Evolutionary conservation across 2,329 filamentous ascomycete species (phyloP).

Genomic region (Penicillium sp.): DNA sequence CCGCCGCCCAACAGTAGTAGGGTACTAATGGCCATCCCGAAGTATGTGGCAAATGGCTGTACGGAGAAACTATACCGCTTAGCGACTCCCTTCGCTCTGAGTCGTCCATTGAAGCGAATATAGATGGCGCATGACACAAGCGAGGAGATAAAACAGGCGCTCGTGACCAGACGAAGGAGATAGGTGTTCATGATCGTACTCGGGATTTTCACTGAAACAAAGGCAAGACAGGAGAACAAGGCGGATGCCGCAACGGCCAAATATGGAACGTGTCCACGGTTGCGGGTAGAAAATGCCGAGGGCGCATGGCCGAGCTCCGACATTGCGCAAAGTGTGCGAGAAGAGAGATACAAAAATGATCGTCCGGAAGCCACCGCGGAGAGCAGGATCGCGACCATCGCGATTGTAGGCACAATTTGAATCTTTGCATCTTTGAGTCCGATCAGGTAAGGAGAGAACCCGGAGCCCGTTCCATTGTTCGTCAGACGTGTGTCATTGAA

Average conservation of each 20-base stretch:
- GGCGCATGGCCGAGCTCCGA: conserved; percentile 63
- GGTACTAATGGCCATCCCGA: conserved; percentile 51
- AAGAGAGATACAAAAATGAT: conserved; percentile 71
- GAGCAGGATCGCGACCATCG: conserved; percentile 72
- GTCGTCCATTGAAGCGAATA: conserved; percentile 53
- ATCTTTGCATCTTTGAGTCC: conserved; percentile 55
- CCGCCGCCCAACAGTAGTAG: conserved; percentile 69
- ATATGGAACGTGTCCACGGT: conserved; percentile 60
- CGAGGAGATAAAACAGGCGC: conserved; percentile 69
- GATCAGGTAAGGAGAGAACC: conserved; percentile 47
- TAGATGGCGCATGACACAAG: conserved; percentile 59
- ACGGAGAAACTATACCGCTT: conserved; percentile 52
- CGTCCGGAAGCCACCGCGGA: conserved; percentile 76
- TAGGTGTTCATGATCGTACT: conserved; percentile 64
- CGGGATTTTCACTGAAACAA: conserved; percentile 61
- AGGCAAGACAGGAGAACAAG: conserved; percentile 60
- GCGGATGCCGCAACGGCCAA: conserved; percentile 55
- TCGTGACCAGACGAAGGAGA: conserved; percentile 66
- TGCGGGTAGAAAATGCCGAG: conserved; percentile 56
- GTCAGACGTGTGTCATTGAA: conserved; percentile 54
- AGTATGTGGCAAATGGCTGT: conserved; percentile 64
- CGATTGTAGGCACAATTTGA: conserved; percentile 60
- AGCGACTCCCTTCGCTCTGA: conserved; percentile 36
- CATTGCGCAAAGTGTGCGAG: conserved; percentile 63
- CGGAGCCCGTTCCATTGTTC: conserved; percentile 52